Conservation (phyloP, 441 rosid species). For the Melastoma candidum region DNA sequence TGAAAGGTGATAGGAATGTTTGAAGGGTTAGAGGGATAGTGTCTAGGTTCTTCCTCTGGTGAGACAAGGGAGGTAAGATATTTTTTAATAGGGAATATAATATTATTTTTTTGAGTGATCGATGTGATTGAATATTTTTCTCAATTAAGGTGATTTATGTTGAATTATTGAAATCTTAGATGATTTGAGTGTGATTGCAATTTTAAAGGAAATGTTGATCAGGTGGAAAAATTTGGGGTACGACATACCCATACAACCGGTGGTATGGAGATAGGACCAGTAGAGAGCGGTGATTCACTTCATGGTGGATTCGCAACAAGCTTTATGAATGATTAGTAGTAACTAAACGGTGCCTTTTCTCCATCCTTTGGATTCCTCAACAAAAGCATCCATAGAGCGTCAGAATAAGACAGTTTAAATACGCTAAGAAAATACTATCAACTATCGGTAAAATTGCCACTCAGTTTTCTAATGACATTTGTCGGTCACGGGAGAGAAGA, state of each 20-base stretch:
- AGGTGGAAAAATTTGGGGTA: no score
- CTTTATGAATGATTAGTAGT: slow-evolving; percentile 89
- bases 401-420: not conserved
- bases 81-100: no score
- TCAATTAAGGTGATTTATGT: no score
- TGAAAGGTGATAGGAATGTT: no score
- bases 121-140: no score
- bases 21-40: no score
- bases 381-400: not conserved
- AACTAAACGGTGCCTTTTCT: slow-evolving; percentile 73
- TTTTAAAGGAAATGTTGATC: no score
- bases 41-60: no score
- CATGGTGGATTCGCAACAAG: slow-evolving; percentile 77
- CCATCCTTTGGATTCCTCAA: slow-evolving; percentile 41
- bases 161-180: no score
- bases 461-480: slow-evolving; percentile 52
- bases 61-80: no score
- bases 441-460: slow-evolving; percentile 3
- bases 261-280: slow-evolving; percentile 47
- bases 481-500: slow-evolving; percentile 79
- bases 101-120: no score
- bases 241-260: slow-evolving; percentile 64
- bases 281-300: slow-evolving; percentile 39
- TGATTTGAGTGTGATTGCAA: no score
- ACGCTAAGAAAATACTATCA: not conserved